phyloP scores from a whole-genome alignment of 371 early-diverging fungal genomes.

The Blakeslea trispora region DNA sequence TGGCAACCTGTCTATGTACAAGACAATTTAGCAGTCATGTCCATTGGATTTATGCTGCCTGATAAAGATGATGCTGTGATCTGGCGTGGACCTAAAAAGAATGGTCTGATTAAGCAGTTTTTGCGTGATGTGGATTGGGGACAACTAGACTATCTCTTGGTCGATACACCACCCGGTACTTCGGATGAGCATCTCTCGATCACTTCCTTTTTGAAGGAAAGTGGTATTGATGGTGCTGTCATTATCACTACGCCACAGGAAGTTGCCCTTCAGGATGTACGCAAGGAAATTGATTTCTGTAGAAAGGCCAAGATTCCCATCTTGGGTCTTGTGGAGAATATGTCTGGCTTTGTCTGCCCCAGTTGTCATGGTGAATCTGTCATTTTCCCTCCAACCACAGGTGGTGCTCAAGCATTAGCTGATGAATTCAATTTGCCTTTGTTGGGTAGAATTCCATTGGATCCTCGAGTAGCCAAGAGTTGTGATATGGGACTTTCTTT shows the following conservation, averaged over 20 bases:
- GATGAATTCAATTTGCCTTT: conserved; percentile 74
- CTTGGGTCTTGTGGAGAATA: conserved; percentile 98
- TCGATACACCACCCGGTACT: conserved; percentile 99
- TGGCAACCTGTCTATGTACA: conserved; percentile 93
- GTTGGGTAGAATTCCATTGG: conserved; percentile 89
- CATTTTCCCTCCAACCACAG: conserved; percentile 92
- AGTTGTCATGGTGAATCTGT: conserved; percentile 79
- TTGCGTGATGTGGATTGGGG: conserved; percentile 96
- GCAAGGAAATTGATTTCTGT: conserved; percentile 96
- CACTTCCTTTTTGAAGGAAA: conserved; percentile 76
- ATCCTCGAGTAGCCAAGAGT: conserved; percentile 82
- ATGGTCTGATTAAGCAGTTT: conserved; percentile 96
- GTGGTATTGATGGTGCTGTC: conserved; percentile 88
- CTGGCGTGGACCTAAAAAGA: conserved; percentile 99
- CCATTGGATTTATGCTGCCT: conserved; percentile 95
- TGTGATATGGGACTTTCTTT: conserved; percentile 90
- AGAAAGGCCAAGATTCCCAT: conserved; percentile 88
- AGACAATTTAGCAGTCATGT: conserved; percentile 92
- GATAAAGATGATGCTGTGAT: conserved; percentile 93
- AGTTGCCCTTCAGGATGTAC: conserved; percentile 94
- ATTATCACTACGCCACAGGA: conserved; percentile 99
- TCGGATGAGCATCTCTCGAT: conserved; percentile 97
- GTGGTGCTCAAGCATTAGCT: conserved; percentile 86
- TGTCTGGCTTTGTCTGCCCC: conserved; percentile 97
- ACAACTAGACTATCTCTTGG: conserved; percentile 88